Base-by-base conservation (phyloP, 2,329 filamentous ascomycete genomes). In the Claviceps quebecensis region DNA sequence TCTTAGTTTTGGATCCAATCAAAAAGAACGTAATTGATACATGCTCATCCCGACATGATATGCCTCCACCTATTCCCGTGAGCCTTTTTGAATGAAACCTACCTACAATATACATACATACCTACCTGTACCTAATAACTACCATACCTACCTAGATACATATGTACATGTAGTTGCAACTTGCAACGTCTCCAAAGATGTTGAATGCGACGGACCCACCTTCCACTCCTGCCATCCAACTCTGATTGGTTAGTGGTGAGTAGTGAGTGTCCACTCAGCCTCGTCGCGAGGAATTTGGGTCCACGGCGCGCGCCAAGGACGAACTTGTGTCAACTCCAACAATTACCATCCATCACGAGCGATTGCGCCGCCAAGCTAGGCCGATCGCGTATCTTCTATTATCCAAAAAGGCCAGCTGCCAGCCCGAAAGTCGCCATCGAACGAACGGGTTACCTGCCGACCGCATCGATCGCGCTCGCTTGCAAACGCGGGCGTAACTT, bases 221-320 rank as follows among this genome's bases (percentile, higher is more conserved):
- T 50, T 50, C 5, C 14, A 49, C 17, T 19, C 17, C 4, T 11
- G 5, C 5, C 2, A 14, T 8, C 9, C 11, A 6, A 22, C 5
- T 16, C 6, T 56, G 50, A 67, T 67, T 66, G 64, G 65, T 17
- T 26, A 40, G 7, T 50, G 50, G 26, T 5, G 13, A 9, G 13
- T 19, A 11, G 48, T 52, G 48, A 8, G 26, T 17, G 13, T 48
- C 51, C 49, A 29, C 26, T 29, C 57, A 63, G 60, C 62, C 65
- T 66, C 55, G 64, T 67, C 64, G 65, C 66, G 65, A 67, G 51
- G 59, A 67, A 61, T 67, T 66, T 66, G 62, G 65, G 58, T 23
- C 44, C 44, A 13, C 16, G 45, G 56, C 53, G 40, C 48, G 47
- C 38, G 47, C 47, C 38, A 54, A 54, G 55, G 45, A 50, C 50